Conservation (phyloP, 441 rosid genomes). For the Raphanus hybrid region DNA sequence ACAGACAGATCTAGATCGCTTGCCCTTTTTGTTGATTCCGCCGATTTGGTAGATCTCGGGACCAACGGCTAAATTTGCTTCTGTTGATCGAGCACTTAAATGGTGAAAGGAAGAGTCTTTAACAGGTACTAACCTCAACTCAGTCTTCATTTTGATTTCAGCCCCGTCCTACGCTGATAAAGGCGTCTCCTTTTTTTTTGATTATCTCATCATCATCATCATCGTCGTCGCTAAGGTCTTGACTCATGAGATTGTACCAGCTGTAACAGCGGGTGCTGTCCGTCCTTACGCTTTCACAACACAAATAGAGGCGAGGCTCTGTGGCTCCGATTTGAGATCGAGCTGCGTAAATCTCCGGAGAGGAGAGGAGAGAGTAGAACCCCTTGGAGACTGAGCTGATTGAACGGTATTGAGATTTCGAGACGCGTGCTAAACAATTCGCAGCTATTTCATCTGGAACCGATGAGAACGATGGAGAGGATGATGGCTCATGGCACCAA, state of each 20-base stretch:
- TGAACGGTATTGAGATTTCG: constrained; percentile 51
- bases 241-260: constrained; percentile 48
- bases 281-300: background rate
- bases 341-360: constrained; percentile 52
- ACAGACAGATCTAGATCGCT: background rate
- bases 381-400: constrained; percentile 61
- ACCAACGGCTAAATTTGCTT: background rate
- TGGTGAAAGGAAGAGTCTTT: background rate
- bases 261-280: background rate
- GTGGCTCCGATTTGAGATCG: constrained; percentile 53
- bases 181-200: background rate
- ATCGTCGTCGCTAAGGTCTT: background rate
- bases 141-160: background rate
- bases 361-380: constrained; percentile 53
- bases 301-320: constrained; percentile 52
- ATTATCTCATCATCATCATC: background rate
- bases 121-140: background rate
- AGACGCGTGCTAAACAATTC: constrained; percentile 51
- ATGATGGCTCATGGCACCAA: too few relatives aligned
- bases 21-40: background rate
- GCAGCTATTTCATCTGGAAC: too few relatives aligned
- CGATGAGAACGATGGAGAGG: too few relatives aligned
- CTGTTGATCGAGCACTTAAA: background rate
- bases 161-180: background rate
- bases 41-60: constrained; percentile 4